A percentile compares a stretch with the other conserved stretches of the same genome.
Conservation (phyloP, 192 early-diverging fungal species). For the Podila epigama region DNA sequence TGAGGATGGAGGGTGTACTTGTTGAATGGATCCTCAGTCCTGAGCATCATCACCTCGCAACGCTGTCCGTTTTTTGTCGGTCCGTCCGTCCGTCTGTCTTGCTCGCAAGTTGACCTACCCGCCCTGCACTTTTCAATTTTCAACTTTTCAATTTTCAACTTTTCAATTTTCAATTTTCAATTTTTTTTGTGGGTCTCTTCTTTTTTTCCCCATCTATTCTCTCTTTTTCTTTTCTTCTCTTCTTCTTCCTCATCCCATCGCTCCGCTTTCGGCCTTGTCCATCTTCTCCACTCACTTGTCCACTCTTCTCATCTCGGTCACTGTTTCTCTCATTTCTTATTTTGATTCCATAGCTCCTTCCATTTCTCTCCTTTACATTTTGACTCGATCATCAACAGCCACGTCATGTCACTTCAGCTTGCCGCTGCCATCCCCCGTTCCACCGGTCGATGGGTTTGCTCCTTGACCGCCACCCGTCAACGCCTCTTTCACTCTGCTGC, state of each 20-base stretch:
- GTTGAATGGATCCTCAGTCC: too few relatives aligned
- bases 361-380: background rate
- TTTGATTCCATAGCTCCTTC: background rate
- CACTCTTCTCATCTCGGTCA: background rate
- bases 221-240: background rate
- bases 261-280: background rate
- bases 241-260: background rate
- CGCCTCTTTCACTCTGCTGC: conserved; percentile 43
- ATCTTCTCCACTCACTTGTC: background rate
- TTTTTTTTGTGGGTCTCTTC: background rate
- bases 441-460: conserved; percentile 46
- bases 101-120: too few relatives aligned
- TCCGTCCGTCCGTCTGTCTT: too few relatives aligned
- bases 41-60: too few relatives aligned
- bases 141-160: too few relatives aligned
- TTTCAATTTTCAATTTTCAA: too few relatives aligned
- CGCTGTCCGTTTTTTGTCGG: too few relatives aligned
- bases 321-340: background rate
- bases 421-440: conserved; percentile 45
- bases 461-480: conserved; percentile 43
- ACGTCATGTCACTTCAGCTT: conserved; percentile 40
- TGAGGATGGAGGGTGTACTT: too few relatives aligned
- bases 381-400: background rate
- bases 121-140: too few relatives aligned
- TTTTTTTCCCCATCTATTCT: background rate